Conservation (phyloP, 1,284 basidiomycete species). For the Melampsora allii-populina region DNA sequence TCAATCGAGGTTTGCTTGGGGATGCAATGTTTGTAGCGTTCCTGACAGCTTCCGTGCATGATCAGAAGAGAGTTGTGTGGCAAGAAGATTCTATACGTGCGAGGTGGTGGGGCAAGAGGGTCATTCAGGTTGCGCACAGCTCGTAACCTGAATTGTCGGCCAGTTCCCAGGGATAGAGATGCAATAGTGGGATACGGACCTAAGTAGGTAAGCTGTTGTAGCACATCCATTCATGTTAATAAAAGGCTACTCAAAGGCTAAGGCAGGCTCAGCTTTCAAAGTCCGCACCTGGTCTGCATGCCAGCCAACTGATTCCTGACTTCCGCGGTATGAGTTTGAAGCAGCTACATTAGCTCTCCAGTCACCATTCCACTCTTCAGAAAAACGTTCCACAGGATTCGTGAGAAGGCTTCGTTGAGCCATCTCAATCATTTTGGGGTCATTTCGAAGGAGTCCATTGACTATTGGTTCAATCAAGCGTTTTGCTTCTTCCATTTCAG, state of each 20-base stretch:
- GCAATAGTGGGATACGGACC: slow-evolving; percentile 92
- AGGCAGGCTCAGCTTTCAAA: background rate
- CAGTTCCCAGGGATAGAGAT: slow-evolving; percentile 77
- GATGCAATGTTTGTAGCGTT: slow-evolving; percentile 77
- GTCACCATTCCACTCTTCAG: slow-evolving; percentile 67
- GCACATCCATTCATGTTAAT: background rate
- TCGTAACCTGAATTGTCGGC: slow-evolving; percentile 56
- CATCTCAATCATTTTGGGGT: slow-evolving; percentile 49
- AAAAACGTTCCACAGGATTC: slow-evolving; percentile 57
- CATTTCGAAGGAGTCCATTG: slow-evolving; percentile 66
- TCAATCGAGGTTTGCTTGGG: slow-evolving; percentile 74
- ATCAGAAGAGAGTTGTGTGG: slow-evolving; percentile 83
- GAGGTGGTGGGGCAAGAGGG: slow-evolving; percentile 56
- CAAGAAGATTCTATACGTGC: slow-evolving; percentile 78
- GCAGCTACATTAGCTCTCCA: slow-evolving; percentile 91
- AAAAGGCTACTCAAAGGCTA: slow-evolving; percentile 76
- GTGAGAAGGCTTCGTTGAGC: background rate
- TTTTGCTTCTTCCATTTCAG: slow-evolving; percentile 74
- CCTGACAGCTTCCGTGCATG: slow-evolving; percentile 89
- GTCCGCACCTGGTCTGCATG: slow-evolving; percentile 23
- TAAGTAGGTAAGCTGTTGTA: slow-evolving; percentile 63
- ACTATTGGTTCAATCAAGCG: slow-evolving; percentile 70
- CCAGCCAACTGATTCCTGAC: slow-evolving; percentile 60
- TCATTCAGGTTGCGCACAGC: slow-evolving; percentile 59
- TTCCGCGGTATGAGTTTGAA: slow-evolving; percentile 80